Percentiles rank a stretch among this genome's conserved stretches.
Evolutionary conservation across 768 basidiomycete genomes (phyloP).

Genomic region (Russula abietina): DNA sequence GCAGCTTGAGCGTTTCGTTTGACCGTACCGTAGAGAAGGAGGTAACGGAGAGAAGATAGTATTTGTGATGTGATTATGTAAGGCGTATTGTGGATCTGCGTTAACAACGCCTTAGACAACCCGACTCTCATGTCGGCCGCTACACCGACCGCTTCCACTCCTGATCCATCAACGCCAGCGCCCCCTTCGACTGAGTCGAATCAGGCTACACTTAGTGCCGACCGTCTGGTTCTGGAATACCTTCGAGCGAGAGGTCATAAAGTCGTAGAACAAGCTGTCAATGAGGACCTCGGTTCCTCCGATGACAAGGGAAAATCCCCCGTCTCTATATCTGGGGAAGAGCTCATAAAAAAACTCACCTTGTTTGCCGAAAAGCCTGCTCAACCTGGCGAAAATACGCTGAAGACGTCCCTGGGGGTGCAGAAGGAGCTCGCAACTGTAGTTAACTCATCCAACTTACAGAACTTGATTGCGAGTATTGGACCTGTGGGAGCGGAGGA

Average conservation of each 20-base stretch:
- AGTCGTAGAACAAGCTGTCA: conserved; percentile 39
- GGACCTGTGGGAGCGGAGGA: conserved; percentile 79
- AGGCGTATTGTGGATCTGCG: neutral
- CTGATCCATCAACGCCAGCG: conserved; percentile 37
- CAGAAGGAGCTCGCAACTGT: conserved; percentile 62
- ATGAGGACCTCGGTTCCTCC: conserved; percentile 36
- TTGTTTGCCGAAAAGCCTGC: conserved; percentile 66
- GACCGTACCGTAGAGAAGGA: no score
- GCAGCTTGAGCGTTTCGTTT: no score
- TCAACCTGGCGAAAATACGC: conserved; percentile 59
- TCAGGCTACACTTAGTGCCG: conserved; percentile 38
- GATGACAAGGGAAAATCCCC: conserved; percentile 36
- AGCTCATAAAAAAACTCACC: conserved; percentile 50
- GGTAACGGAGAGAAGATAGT: no score
- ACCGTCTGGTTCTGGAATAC: conserved; percentile 45
- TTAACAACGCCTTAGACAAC: neutral
- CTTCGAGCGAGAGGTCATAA: conserved; percentile 43
- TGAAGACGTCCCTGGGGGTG: conserved; percentile 61
- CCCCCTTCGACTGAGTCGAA: conserved; percentile 37
- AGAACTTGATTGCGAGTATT: conserved; percentile 69
- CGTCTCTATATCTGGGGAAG: conserved; percentile 41
- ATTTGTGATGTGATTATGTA: neutral
- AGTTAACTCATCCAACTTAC: conserved; percentile 67
- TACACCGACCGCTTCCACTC: conserved; percentile 49
- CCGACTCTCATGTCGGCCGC: conserved; percentile 39